Evolutionary conservation across 176 grass and related monocot genomes (phyloP).

Genomic region (Eleusine indica): DNA sequence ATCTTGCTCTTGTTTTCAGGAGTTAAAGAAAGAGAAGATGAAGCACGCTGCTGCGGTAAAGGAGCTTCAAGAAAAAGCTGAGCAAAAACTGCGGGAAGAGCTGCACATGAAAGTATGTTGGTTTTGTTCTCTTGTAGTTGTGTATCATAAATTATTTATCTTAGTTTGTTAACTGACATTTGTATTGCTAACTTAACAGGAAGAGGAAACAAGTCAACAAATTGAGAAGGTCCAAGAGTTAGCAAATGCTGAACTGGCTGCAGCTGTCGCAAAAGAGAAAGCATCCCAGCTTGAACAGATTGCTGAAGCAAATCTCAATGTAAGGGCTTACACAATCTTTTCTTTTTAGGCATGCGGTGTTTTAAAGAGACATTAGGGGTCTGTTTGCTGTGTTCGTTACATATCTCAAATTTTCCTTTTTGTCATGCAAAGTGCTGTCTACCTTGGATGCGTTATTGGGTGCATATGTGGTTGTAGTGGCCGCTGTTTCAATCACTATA

Average conservation of each 20-base stretch:
- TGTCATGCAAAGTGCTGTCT: neutral
- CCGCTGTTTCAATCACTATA: neutral
- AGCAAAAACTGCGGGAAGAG: constrained; percentile 70
- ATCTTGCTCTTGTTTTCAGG: constrained; percentile 54
- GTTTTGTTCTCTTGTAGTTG: neutral
- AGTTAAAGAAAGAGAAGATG: constrained; percentile 83
- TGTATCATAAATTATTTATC: neutral
- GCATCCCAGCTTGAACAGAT: constrained; percentile 89
- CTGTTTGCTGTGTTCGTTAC: constrained; percentile 5
- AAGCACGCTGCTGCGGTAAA: constrained; percentile 67
- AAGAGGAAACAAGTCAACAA: constrained; percentile 70
- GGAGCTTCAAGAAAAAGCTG: constrained; percentile 71
- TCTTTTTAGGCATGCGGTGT: constrained; percentile 15
- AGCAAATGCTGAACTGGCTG: constrained; percentile 77
- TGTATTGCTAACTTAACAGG: constrained; percentile 48
- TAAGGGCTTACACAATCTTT: constrained; percentile 51
- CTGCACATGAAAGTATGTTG: constrained; percentile 69
- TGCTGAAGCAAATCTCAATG: constrained; percentile 96
- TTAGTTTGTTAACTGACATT: constrained; percentile 17
- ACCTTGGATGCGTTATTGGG: constrained; percentile 13
- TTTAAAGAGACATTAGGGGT: constrained; percentile 23
- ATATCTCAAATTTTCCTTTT: constrained; percentile 3
- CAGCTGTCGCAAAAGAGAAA: constrained; percentile 89
- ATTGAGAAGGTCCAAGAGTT: constrained; percentile 81
- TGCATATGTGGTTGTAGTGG: neutral